These are phyloP conservation scores for Amesomyces nigricolor DNA, from an alignment of 2,329 filamentous ascomycete genomes.

Conservation along the genomic window DNA sequence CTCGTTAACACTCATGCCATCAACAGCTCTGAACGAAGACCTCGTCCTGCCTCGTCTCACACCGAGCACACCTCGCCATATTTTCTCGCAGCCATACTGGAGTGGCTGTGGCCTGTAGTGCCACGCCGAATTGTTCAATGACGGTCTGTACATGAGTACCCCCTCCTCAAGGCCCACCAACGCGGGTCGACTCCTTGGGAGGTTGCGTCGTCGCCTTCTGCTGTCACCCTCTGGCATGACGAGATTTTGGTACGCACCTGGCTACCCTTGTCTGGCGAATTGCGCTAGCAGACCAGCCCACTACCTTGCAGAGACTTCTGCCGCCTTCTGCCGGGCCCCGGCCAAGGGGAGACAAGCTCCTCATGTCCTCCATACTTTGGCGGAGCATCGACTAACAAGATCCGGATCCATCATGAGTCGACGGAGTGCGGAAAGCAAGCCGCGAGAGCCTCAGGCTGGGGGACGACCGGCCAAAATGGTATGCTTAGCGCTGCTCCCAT, in stretches of 20 bases:
- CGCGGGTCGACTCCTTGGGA: conserved; percentile 12
- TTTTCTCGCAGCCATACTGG: too few relatives aligned
- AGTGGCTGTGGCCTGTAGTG: background rate
- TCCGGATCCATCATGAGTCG: background rate
- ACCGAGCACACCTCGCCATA: background rate
- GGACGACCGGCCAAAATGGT: background rate
- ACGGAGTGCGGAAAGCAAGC: background rate
- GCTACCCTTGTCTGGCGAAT: conserved; percentile 9
- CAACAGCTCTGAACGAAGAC: background rate
- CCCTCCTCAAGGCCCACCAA: conserved; percentile 2
- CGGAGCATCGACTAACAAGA: conserved; percentile 10
- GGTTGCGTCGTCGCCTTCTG: conserved; percentile 8
- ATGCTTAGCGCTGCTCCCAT: background rate
- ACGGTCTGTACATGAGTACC: too few relatives aligned
- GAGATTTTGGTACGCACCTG: conserved; percentile 11
- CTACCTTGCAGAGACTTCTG: conserved; percentile 17
- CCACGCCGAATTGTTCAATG: too few relatives aligned
- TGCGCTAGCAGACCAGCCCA: conserved; percentile 12
- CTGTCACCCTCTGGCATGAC: background rate
- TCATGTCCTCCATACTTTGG: background rate
- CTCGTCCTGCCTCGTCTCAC: too few relatives aligned
- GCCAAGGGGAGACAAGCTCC: conserved; percentile 11
- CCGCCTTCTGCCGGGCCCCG: conserved; percentile 23
- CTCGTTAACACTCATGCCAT: conserved; percentile 1
- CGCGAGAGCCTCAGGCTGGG: conserved; percentile 1